A percentile compares a stretch with the other conserved stretches of the same genome.
phyloP scores from a whole-genome alignment of 2,329 filamentous ascomycete species.

The Stagonosporopsis vannaccii region DNA sequence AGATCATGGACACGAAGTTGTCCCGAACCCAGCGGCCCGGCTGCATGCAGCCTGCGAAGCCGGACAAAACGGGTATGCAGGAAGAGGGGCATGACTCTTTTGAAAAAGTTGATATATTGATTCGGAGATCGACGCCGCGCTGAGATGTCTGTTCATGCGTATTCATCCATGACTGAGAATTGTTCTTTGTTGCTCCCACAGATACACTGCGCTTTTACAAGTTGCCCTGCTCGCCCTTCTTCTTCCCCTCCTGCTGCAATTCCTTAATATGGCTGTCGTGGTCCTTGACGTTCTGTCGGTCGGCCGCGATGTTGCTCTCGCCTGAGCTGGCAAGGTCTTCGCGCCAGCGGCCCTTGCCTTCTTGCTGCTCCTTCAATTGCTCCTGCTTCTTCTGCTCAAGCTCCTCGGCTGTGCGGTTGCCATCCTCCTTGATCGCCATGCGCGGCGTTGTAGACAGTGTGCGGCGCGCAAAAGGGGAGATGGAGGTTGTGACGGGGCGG shows the following conservation, averaged over 20 bases:
- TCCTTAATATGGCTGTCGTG: conserved; percentile 54
- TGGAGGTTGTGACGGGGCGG: conserved; percentile 17
- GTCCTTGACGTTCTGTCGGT: conserved; percentile 52
- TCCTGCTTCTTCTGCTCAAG: conserved; percentile 55
- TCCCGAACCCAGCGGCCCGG: conserved; percentile 9
- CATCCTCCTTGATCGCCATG: conserved; percentile 52
- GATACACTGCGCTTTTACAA: conserved; percentile 14
- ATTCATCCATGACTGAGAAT: neutral
- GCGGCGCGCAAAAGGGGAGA: conserved; percentile 25
- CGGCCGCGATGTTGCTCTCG: conserved; percentile 53
- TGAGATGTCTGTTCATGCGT: neutral
- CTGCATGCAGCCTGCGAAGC: conserved; percentile 18
- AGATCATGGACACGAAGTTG: conserved; percentile 9
- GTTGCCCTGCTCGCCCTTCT: conserved; percentile 51
- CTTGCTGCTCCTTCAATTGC: conserved; percentile 53
- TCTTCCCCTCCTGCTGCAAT: conserved; percentile 54
- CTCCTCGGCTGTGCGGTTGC: conserved; percentile 48
- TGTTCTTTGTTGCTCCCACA: too few species aligned
- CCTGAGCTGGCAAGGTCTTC: conserved; percentile 52
- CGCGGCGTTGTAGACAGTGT: conserved; percentile 42
- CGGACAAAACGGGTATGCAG: neutral
- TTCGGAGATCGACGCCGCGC: neutral
- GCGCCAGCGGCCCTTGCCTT: conserved; percentile 53
- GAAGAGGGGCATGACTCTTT: neutral
- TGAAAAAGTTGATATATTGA: conserved; percentile 2